These are phyloP conservation scores for Ambrosiella cleistominuta DNA, from an alignment of 2,329 filamentous ascomycete species.

Conservation along the genomic window DNA sequence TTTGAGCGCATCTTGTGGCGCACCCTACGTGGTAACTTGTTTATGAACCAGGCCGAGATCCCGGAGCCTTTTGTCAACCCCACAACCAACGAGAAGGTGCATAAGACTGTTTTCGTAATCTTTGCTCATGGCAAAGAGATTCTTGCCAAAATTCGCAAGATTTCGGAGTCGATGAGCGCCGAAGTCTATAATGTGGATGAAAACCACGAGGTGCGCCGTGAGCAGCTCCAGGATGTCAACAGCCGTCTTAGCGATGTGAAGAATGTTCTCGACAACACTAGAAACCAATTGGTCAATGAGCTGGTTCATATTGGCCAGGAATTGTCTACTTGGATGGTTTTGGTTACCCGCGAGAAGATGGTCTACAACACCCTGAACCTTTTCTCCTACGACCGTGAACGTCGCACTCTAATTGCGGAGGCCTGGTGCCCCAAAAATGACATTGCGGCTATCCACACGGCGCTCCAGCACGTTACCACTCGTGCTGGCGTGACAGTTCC, in stretches of 20 bases:
- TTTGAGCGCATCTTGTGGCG: slow-evolving; percentile 98
- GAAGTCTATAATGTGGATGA: slow-evolving; percentile 95
- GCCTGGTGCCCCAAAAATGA: slow-evolving; percentile 94
- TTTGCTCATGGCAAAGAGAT: slow-evolving; percentile 98
- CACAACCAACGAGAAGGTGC: slow-evolving; percentile 73
- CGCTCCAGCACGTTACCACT: slow-evolving; percentile 91
- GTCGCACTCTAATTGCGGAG: slow-evolving; percentile 92
- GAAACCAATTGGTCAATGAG: slow-evolving; percentile 82
- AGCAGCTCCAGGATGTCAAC: slow-evolving; percentile 97
- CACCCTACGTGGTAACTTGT: slow-evolving; percentile 89
- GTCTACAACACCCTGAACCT: slow-evolving; percentile 90
- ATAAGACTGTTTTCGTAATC: slow-evolving; percentile 99
- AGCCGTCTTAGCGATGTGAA: slow-evolving; percentile 77
- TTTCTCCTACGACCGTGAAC: slow-evolving; percentile 89
- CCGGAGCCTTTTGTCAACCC: slow-evolving; percentile 84
- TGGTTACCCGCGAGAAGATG: slow-evolving; percentile 95
- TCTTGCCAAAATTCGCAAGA: slow-evolving; percentile 95
- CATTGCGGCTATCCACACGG: slow-evolving; percentile 73
- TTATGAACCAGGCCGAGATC: slow-evolving; percentile 99
- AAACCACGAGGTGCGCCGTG: slow-evolving; percentile 83
- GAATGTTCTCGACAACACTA: slow-evolving; percentile 87
- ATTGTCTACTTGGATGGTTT: slow-evolving; percentile 89
- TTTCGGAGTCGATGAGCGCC: slow-evolving; percentile 90
- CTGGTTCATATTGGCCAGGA: slow-evolving; percentile 84
- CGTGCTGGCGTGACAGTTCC: slow-evolving; percentile 90